Evolutionary conservation across 768 basidiomycete species (phyloP), one percentile per base, ranked within the genome.

Genomic region (Amanita phalloides): DNA sequence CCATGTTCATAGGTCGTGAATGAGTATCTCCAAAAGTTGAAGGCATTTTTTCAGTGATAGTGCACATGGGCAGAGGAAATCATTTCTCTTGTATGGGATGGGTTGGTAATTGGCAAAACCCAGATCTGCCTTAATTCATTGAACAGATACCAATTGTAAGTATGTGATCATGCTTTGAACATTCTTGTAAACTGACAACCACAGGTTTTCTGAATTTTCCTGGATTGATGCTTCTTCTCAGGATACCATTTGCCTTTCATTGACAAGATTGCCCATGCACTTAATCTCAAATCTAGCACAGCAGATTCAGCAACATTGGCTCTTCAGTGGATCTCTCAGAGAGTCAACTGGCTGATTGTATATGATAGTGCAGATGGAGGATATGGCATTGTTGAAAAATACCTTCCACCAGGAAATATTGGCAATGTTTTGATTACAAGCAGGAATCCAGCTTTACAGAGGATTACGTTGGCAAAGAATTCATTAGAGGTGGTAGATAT

Each of bases 141-240:
- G 26, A 46, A 46, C 11, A 33, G 10, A 46, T 32, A n/a, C 8
- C n/a, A 20, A 30, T 30, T 28, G 26, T 30, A 14, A 32, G 32
- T 1, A 35, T 21, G 0, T 36, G n/a, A 14, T 7, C 6, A 32
- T 11, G 9, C 3, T 33, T 30, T 1, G 30, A n/a, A 28, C 20
- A 30, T 32, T 52, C 41, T 35, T 6, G 11, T 28, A 11, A 30
- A 23, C 56, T 33, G 7, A 17, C 48, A 1, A 35, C 28, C 42
- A 14, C 3, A 50, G 60, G 30, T 60, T 60, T 45, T 55, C 45
- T 51, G n/a, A 54, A 11, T 51, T 58, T 26, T 60, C 60, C 33
- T 61, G 60, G 57, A 53, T 61, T 56, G 60, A 61, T 55, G 56
- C 60, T 14, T 55, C 60, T 11, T 57, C 51, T 11, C 25, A 44